Evolutionary conservation across 257 asterid genomes (phyloP).

Genomic region (Oldenlandia corymbosa): DNA sequence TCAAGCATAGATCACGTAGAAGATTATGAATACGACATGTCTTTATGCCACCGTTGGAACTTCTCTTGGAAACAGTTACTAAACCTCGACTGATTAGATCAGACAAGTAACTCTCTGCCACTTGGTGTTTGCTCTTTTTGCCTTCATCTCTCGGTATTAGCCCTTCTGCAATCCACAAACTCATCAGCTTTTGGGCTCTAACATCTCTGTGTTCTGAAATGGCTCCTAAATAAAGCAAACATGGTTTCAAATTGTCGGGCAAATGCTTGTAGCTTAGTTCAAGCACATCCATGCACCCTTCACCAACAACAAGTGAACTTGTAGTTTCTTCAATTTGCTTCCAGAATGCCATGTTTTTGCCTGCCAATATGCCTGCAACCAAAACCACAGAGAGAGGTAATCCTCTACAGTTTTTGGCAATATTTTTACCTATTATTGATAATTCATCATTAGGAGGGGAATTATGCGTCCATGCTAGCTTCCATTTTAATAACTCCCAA

Average conservation of each 20-base stretch:
- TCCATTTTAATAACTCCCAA: conserved; percentile 15
- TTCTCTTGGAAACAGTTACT: background rate
- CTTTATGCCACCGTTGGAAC: background rate
- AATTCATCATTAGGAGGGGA: conserved; percentile 7
- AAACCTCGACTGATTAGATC: background rate
- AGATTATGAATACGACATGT: conserved; percentile 2
- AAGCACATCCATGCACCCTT: background rate
- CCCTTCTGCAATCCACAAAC: conserved; percentile 10
- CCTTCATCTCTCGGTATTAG: background rate
- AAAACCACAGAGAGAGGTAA: background rate
- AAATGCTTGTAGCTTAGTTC: conserved; percentile 3
- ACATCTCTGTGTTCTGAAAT: background rate
- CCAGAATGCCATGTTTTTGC: conserved; percentile 11
- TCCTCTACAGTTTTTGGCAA: conserved; percentile 17
- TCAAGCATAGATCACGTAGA: background rate
- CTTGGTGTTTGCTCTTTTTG: background rate
- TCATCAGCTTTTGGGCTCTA: background rate
- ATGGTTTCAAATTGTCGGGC: background rate
- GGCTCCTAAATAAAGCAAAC: conserved; percentile 12
- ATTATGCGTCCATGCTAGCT: conserved; percentile 7
- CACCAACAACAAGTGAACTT: background rate
- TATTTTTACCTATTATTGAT: conserved; percentile 6
- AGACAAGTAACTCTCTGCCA: background rate
- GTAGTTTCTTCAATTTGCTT: no score
- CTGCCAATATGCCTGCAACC: conserved; percentile 8